phyloP scores from a whole-genome alignment of 1,284 basidiomycete species.

The Cerioporus squamosus region DNA sequence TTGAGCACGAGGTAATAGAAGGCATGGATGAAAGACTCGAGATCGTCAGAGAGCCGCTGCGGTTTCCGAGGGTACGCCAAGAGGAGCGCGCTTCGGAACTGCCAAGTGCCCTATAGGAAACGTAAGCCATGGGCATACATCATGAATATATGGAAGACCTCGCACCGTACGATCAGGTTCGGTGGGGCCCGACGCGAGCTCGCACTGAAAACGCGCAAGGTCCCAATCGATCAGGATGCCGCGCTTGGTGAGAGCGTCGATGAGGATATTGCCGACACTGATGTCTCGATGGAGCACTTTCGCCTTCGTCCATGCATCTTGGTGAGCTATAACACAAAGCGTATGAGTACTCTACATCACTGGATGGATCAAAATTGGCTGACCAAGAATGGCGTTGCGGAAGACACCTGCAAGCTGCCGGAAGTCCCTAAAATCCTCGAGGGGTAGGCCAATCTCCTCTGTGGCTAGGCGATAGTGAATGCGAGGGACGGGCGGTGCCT shows the following conservation, averaged over 20 bases:
- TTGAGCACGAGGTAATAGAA: conserved; percentile 6
- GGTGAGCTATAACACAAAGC: background rate
- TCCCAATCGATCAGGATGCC: conserved; percentile 13
- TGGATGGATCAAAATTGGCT: no score
- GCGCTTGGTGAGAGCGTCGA: background rate
- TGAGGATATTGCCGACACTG: conserved; percentile 13
- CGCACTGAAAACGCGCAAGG: background rate
- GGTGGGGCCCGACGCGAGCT: background rate
- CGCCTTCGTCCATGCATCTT: background rate
- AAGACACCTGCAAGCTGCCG: background rate
- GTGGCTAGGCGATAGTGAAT: conserved; percentile 1
- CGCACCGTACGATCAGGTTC: conserved; percentile 1
- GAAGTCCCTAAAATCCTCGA: background rate
- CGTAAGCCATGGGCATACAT: no score
- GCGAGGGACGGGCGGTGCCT: background rate
- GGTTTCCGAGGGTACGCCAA: conserved; percentile 15
- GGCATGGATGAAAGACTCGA: conserved; percentile 21
- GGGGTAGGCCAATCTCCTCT: background rate
- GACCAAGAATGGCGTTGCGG: background rate
- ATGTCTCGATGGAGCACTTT: conserved; percentile 8
- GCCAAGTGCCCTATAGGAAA: conserved; percentile 18
- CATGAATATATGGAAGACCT: background rate
- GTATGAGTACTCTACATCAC: no score
- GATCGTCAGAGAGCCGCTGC: conserved; percentile 13
- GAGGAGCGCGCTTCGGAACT: conserved; percentile 11